Conservation (phyloP, 2,329 filamentous ascomycete genomes). For the Aspergillus alliaceus region DNA sequence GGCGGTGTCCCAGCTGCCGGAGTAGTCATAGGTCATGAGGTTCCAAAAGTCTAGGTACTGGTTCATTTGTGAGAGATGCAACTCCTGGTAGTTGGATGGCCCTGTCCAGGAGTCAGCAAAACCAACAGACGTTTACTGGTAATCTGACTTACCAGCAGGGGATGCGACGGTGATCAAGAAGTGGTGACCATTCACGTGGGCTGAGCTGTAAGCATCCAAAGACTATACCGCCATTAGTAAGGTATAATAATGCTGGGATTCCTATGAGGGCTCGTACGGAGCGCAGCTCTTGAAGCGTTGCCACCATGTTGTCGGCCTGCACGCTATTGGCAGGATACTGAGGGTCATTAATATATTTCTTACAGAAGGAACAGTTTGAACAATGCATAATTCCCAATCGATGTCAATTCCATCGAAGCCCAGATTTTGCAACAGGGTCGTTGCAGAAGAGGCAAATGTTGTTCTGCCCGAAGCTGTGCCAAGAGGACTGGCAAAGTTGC, state of each 20-base stretch:
- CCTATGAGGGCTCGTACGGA: no score
- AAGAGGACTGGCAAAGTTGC: conserved; percentile 70
- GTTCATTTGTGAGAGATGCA: no score
- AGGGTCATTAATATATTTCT: neutral
- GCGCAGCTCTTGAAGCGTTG: no score
- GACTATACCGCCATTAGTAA: no score
- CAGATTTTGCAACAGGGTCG: conserved; percentile 72
- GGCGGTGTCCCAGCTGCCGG: conserved; percentile 73
- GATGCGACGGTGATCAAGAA: conserved; percentile 50
- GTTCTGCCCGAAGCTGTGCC: conserved; percentile 59
- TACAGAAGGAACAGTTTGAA: no score
- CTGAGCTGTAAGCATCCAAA: conserved; percentile 42
- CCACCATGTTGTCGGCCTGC: conserved; percentile 37
- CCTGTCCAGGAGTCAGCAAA: neutral
- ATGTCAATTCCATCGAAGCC: conserved; percentile 61
- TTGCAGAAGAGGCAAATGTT: conserved; percentile 66
- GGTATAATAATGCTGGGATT: no score
- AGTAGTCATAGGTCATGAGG: conserved; percentile 80
- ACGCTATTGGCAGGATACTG: conserved; percentile 34
- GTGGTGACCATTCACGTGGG: conserved; percentile 40
- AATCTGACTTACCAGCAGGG: conserved; percentile 37
- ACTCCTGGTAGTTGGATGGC: conserved; percentile 38
- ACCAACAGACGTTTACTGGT: no score
- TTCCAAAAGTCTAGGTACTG: conserved; percentile 56
- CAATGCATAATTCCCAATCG: no score